These are phyloP conservation scores for Naematelia encephala DNA, from an alignment of 768 basidiomycete genomes.

Conservation along the genomic window DNA sequence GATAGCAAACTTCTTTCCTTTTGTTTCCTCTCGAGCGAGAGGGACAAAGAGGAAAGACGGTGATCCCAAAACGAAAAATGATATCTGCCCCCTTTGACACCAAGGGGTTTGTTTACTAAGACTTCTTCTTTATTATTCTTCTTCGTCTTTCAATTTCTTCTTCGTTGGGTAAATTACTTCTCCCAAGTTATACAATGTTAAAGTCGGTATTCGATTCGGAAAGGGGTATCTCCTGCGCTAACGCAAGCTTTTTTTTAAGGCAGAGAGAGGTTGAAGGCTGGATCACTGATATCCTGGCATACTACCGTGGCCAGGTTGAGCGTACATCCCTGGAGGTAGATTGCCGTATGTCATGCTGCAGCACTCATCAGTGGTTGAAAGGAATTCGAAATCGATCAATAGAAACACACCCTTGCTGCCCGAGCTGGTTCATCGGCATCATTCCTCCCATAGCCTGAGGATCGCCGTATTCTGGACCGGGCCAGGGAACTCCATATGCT, in stretches of 20 bases:
- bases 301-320: neutral
- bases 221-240: neutral
- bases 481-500: neutral
- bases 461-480: conserved; percentile 1
- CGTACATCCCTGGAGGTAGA: neutral
- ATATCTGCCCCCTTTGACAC: neutral
- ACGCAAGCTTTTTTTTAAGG: neutral
- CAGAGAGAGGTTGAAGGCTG: neutral
- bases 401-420: neutral
- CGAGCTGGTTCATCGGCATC: neutral
- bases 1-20: neutral
- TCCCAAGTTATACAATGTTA: neutral
- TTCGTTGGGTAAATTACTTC: neutral
- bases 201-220: neutral
- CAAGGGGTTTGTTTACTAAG: neutral
- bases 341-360: neutral
- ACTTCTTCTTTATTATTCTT: neutral
- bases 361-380: neutral
- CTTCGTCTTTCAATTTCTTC: neutral
- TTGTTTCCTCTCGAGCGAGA: neutral
- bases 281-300: neutral
- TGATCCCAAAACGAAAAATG: neutral
- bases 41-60: neutral
- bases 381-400: neutral
- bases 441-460: neutral